Evolutionary conservation across 1,284 basidiomycete genomes (phyloP), one percentile per base, ranked within the genome.

Genomic region (Tilletia horrida): DNA sequence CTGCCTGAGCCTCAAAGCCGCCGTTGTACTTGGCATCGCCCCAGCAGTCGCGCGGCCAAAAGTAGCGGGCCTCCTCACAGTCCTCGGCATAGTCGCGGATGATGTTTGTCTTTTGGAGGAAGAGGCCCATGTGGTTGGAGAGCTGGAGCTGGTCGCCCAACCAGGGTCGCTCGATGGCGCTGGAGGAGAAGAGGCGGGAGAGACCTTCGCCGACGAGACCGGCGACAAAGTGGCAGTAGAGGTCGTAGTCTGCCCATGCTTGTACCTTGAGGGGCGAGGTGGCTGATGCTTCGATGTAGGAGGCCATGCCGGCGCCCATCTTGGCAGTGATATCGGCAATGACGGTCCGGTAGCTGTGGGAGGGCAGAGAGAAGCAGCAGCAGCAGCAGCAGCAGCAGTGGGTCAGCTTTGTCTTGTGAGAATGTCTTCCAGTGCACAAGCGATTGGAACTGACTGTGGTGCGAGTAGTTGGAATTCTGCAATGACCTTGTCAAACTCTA

Each of bases 211-310:
- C 96, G 70, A 98, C 95, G 67, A 98, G 88, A 1, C 95, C 96
- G 2, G 95, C 96, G 71, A 97, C 96, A 82, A 96, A 97, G 83
- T 99, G 95, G 82, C 96, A 98, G 84, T 99, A 98, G 13, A 97
- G 86, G 82, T 97, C 93, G 83, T 95, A 97, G 76, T 97, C 93
- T 57, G 87, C 85, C 71, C 73, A 81, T 18, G 45, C 70, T 23
- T 73, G 45, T 14, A 67, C 69, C 14, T 57, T 50, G 35, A 78
- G 71, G 9, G 75, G 74, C 16, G 67, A 61, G 27, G 71, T 70
- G 1, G 68, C 63, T 4, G 75, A 74, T 3, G 77, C 50, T 44
- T 79, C 76, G 45, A 81, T 81, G 81, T 91, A 97, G 83, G 95
- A 92, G 40, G 95, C 93, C 96, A 98, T 97, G 21, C 95, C 95